These are phyloP conservation scores for Phialophora verrucosa DNA, from an alignment of 2,329 filamentous ascomycete species.

Conservation along the genomic window DNA sequence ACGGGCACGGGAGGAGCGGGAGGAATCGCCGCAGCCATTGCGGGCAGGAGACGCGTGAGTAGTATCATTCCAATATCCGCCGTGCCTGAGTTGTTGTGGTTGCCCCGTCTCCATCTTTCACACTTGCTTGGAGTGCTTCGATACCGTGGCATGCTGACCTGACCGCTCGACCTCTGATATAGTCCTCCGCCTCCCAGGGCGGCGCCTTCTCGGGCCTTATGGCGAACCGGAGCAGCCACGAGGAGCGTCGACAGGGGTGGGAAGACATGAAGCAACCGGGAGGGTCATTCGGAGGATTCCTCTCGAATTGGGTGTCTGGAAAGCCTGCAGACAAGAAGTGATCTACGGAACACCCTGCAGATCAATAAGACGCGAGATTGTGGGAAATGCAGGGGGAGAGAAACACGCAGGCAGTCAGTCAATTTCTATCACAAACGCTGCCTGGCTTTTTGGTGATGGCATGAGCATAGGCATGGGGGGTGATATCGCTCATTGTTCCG, in stretches of 20 bases:
- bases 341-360: not conserved
- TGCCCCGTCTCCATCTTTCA: not conserved
- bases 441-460: not conserved
- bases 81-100: not conserved
- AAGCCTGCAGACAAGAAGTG: constrained; percentile 36
- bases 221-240: constrained; percentile 25
- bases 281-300: constrained; percentile 25
- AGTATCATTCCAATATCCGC: not conserved
- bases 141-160: not conserved
- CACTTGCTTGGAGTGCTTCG: not conserved
- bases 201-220: constrained; percentile 36
- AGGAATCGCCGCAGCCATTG: constrained; percentile 59
- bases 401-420: not conserved
- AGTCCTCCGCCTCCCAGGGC: constrained; percentile 35
- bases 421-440: not conserved
- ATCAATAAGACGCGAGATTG: not conserved
- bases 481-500: not conserved
- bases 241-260: constrained; percentile 30
- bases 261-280: constrained; percentile 31
- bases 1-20: constrained; percentile 82
- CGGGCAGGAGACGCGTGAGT: constrained; percentile 34
- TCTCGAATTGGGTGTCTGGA: constrained; percentile 22
- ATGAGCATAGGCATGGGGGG: too few relatives aligned
- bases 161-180: not conserved
- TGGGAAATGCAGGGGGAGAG: not conserved